phyloP scores from a whole-genome alignment of 1,139 yeast species.

The Hanseniaspora uvarum region DNA sequence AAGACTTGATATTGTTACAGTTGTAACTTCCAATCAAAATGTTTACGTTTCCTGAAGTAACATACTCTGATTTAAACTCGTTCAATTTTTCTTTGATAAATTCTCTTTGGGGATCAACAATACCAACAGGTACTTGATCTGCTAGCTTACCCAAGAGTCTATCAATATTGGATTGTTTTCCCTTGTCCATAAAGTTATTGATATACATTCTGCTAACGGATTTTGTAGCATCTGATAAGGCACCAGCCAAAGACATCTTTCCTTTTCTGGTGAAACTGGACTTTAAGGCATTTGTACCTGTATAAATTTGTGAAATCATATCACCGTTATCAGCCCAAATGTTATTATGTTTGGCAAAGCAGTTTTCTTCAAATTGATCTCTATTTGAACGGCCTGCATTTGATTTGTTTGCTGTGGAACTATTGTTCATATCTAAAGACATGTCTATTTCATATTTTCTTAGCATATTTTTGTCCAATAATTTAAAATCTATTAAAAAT shows the following conservation, averaged over 20 bases:
- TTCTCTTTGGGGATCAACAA: constrained; percentile 84
- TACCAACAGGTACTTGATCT: constrained; percentile 55
- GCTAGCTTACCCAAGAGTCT: constrained; percentile 69
- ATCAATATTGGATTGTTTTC: constrained; percentile 80
- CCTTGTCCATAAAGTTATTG: constrained; percentile 88
- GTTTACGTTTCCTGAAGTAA: constrained; percentile 48
- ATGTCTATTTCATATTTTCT: constrained; percentile 24
- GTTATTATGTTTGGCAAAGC: constrained; percentile 59
- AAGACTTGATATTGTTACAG: constrained; percentile 58
- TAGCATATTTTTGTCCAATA: constrained; percentile 29
- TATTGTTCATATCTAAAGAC: constrained; percentile 18
- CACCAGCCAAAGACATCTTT: constrained; percentile 92
- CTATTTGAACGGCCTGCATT: constrained; percentile 18
- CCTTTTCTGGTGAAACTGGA: constrained; percentile 91
- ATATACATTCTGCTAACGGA: constrained; percentile 91
- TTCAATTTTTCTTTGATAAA: constrained; percentile 56
- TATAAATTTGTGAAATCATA: constrained; percentile 88
- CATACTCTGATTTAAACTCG: constrained; percentile 45
- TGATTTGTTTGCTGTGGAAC: neutral
- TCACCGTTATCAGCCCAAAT: constrained; percentile 99
- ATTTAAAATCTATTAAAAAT: constrained; percentile 45
- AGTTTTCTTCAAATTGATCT: constrained; percentile 31
- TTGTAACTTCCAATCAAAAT: constrained; percentile 82
- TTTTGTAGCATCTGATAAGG: constrained; percentile 88
- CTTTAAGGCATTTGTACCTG: constrained; percentile 93